Base-by-base conservation (phyloP, 768 basidiomycete genomes). In the Leccinum arenicola region DNA sequence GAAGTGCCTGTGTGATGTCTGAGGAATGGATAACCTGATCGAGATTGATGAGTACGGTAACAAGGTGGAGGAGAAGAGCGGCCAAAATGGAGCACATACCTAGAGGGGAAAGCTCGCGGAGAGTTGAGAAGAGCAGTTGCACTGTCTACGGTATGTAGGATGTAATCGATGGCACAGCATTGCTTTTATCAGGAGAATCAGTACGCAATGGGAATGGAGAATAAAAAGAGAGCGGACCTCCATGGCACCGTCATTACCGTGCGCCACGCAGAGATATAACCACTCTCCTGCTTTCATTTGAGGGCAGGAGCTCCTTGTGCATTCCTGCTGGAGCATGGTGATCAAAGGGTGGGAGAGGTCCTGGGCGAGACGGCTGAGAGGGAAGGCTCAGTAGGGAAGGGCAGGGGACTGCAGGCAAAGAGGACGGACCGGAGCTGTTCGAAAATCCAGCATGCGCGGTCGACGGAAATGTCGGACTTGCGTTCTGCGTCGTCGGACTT, bases 231-330 rank as follows among this genome's bases (percentile, higher is more conserved):
- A 54, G 53, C 82, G 50, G 65, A 91, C 91, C 84, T 93, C 92
- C 85, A 91, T 89, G 52, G 87, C 84, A 10, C 88, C 88, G 58
- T 91, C 91, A 67, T 87, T 91, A 21, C 92, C 93, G 73, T 98
- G 95, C 0, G 94, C 95, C 40, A 95, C 94, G 65, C 96, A 98
- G 6, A 98, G 77, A 74, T 97, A 98, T 29, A 93, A 80, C 96
- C 96, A 98, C 78, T 98, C 93, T 56, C 92, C 93, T n/a, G 95
- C 95, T 73, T 95, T 95, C 96, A 99, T 99, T 75, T 96, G 89
- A 1, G 95, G 93, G 78, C 96, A 99, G 10, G 88, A 84, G 36
- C 81, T 75, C 40, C 91, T 84, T 12, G 88, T 92, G 70, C 95
- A 98, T 71, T 93, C 91, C 65, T 88, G 86, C 70, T 94, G 93